Percentiles rank a stretch among this genome's conserved stretches.
phyloP scores from a whole-genome alignment of 345 rosid genomes.

The Cardamine resedifolia region DNA sequence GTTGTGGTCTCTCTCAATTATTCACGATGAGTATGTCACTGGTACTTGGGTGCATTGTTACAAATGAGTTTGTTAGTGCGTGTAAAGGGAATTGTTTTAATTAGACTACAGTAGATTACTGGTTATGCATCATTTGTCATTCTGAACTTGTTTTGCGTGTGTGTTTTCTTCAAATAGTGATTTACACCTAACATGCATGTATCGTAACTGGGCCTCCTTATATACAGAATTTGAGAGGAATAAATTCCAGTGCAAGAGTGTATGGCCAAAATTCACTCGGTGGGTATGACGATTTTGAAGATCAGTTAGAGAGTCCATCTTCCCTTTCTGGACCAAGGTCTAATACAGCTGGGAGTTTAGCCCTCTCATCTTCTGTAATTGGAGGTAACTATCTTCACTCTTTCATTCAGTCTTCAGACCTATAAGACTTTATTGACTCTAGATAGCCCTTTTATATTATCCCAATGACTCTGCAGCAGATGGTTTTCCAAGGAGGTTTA shows the following conservation, averaged over 20 bases:
- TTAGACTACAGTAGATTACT: conserved; percentile 1
- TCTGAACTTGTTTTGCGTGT: neutral
- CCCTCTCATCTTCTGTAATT: conserved; percentile 47
- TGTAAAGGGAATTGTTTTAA: conserved; percentile 10
- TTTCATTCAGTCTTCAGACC: conserved; percentile 42
- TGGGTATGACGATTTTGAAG: conserved; percentile 55
- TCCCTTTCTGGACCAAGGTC: conserved; percentile 61
- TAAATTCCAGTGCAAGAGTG: conserved; percentile 45
- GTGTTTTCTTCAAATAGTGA: conserved; percentile 11
- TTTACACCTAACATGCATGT: conserved; percentile 22
- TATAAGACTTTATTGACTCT: conserved; percentile 48
- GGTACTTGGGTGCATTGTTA: conserved; percentile 3
- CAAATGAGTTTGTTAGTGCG: neutral
- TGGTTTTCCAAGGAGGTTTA: conserved; percentile 59
- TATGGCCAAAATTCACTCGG: conserved; percentile 45
- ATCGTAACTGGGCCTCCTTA: conserved; percentile 36
- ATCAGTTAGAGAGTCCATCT: conserved; percentile 48
- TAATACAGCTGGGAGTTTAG: conserved; percentile 41
- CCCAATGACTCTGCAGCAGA: conserved; percentile 51
- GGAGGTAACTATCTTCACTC: conserved; percentile 54
- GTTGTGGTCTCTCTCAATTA: neutral
- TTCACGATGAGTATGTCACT: conserved; percentile 9
- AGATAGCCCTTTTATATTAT: conserved; percentile 37
- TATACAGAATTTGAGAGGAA: conserved; percentile 50
- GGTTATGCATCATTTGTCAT: neutral